These are phyloP conservation scores for Mycena galopus DNA, from an alignment of 768 basidiomycete genomes.

Conservation along the genomic window DNA sequence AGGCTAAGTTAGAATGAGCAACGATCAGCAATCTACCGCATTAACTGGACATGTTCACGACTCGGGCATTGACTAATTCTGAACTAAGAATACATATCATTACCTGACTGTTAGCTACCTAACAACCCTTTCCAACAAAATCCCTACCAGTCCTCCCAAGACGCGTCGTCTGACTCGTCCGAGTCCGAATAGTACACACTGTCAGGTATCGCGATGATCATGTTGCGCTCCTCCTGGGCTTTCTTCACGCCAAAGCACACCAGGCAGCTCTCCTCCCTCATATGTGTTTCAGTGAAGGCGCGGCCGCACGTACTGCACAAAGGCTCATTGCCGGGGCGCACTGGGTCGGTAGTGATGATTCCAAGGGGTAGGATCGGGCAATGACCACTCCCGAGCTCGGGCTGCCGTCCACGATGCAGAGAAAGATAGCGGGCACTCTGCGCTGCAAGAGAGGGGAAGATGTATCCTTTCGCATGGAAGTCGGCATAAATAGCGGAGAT, in stretches of 20 bases:
- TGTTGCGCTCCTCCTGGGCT: too few species aligned
- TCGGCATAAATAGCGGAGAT: constrained; percentile 13
- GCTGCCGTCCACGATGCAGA: constrained; percentile 3
- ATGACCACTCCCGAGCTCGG: not conserved
- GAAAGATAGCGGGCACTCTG: constrained; percentile 12
- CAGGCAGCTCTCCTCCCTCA: constrained; percentile 10
- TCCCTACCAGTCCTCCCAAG: too few species aligned
- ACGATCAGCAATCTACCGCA: too few species aligned
- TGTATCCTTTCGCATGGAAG: constrained; percentile 13
- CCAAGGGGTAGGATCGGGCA: constrained; percentile 12
- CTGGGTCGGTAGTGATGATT: constrained; percentile 2
- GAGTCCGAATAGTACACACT: too few species aligned
- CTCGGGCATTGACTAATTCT: too few species aligned
- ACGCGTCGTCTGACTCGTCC: too few species aligned
- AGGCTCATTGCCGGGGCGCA: not conserved
- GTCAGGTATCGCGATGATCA: too few species aligned
- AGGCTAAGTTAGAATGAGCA: too few species aligned
- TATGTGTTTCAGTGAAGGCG: not conserved
- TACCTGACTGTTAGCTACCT: too few species aligned
- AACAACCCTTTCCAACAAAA: too few species aligned
- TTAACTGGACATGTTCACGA: too few species aligned
- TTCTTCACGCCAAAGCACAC: constrained; percentile 16
- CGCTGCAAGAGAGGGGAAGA: not conserved
- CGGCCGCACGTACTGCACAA: constrained; percentile 5
- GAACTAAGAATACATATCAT: too few species aligned